Conservation (phyloP, 2,329 filamentous ascomycete genomes). For the Diaporthe citri region DNA sequence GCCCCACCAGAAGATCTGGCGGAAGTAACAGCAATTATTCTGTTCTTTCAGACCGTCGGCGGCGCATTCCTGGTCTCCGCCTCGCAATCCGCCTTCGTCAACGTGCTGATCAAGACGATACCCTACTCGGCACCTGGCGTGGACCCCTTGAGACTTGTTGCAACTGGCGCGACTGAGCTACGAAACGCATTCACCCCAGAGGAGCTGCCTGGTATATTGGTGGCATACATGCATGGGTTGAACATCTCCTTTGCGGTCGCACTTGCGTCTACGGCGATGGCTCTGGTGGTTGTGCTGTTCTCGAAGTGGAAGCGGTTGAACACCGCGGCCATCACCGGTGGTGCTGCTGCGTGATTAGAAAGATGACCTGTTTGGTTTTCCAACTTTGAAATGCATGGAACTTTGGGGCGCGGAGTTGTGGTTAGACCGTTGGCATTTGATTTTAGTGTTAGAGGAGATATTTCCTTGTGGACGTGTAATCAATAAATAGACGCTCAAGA, state of each 20-base stretch:
- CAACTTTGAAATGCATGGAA: neutral
- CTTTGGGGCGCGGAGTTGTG: neutral
- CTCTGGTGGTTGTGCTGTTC: conserved; percentile 26
- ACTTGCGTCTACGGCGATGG: conserved; percentile 11
- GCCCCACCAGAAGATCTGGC: conserved; percentile 52
- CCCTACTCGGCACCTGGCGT: conserved; percentile 47
- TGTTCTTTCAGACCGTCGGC: conserved; percentile 59
- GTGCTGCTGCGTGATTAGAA: conserved; percentile 9
- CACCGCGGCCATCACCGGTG: conserved; percentile 28
- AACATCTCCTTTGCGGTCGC: conserved; percentile 36
- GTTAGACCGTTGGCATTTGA: neutral
- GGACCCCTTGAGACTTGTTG: conserved; percentile 47
- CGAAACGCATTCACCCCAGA: conserved; percentile 58
- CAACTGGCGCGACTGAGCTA: conserved; percentile 63
- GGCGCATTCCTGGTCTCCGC: conserved; percentile 62
- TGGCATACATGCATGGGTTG: conserved; percentile 62
- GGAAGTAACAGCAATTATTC: conserved; percentile 54
- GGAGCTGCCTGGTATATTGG: conserved; percentile 62
- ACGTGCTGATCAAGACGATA: conserved; percentile 49
- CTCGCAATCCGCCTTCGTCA: conserved; percentile 55
- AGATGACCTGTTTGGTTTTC: no score
- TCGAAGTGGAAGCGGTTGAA: conserved; percentile 38
- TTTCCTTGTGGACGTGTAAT: neutral
- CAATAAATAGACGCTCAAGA: neutral
- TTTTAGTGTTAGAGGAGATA: neutral